These are phyloP conservation scores for Backusella australiensis DNA, from an alignment of 192 early-diverging fungal species.

Conservation along the genomic window DNA sequence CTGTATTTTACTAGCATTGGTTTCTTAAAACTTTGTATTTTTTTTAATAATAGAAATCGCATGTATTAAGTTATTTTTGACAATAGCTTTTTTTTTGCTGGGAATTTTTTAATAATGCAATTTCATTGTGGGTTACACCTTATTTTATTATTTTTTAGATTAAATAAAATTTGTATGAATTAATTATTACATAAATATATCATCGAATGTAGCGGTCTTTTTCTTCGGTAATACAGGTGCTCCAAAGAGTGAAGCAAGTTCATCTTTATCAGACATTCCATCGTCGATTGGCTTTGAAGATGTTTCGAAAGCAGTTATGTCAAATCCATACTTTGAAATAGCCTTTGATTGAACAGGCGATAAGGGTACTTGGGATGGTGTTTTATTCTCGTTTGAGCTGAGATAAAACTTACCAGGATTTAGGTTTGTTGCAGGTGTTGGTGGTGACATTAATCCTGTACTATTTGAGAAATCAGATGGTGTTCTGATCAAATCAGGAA, in stretches of 20 bases:
- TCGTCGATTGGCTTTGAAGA: not conserved
- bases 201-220: not conserved
- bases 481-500: conserved; percentile 1
- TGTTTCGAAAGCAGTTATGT: conserved; percentile 23
- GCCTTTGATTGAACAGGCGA: conserved; percentile 5
- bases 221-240: not conserved
- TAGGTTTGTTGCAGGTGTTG: not conserved
- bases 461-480: not conserved
- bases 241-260: conserved; percentile 9
- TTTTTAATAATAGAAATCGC: not conserved
- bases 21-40: not conserved
- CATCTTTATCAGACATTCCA: conserved; percentile 8
- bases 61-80: no score
- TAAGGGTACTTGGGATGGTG: not conserved
- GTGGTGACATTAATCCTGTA: not conserved
- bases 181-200: conserved; percentile 1
- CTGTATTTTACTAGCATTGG: not conserved
- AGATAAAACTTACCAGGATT: not conserved
- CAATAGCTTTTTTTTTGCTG: not conserved
- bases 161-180: not conserved
- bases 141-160: not conserved
- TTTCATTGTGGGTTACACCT: not conserved
- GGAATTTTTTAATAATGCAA: not conserved
- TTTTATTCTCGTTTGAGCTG: not conserved
- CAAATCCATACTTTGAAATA: conserved; percentile 32